Base-by-base conservation (phyloP, 345 rosid species). In the Moricandia arvensis region DNA sequence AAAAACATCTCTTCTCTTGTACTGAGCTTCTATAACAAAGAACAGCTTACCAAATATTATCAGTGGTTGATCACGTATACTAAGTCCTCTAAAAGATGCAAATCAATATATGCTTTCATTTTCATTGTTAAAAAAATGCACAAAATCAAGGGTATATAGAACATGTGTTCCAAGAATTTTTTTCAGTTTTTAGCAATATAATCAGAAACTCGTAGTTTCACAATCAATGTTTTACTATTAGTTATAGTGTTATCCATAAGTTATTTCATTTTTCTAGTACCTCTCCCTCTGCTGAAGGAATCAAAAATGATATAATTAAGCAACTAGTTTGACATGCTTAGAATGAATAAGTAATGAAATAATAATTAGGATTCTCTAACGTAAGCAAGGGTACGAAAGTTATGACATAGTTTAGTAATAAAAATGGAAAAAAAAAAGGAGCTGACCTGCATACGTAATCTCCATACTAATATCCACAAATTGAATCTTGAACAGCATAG, bases 391-490 rank as follows among this genome's bases (percentile, higher is more conserved):
- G 61, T 33, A 64, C 35, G 41, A 77, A 71, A 77, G 76, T 71
- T 77, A 63, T 41, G 80, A 30, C 71, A 76, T 76, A 77, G 58
- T 77, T 76, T 64, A 77, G 58, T 53, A 57, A 64, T 64, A 71
- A 77, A 69, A 69, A 7, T 61, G 17, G 54, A 9, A 30, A 71
- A 21, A 71, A 21, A 21, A 21, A 77, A 77, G 66, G 62, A 63
- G 67, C 80, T 77, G 59, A 77, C 76, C 54, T 71, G 76, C 80
- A 64, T 61, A 77, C 80, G 80, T 77, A 64, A 77, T 77, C 72
- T 70, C 51, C 27, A 65, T 71, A 71, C 59, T 71, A 77, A 63
- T 71, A 77, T 77, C 72, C 72, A 77, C 31, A 58, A 59, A 33
- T 47, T 72, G 77, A 66, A 72, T 70, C 66, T 77, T 64, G 66